Conservation (phyloP, 208 protist species). For the Acanthamoeba sp. region DNA sequence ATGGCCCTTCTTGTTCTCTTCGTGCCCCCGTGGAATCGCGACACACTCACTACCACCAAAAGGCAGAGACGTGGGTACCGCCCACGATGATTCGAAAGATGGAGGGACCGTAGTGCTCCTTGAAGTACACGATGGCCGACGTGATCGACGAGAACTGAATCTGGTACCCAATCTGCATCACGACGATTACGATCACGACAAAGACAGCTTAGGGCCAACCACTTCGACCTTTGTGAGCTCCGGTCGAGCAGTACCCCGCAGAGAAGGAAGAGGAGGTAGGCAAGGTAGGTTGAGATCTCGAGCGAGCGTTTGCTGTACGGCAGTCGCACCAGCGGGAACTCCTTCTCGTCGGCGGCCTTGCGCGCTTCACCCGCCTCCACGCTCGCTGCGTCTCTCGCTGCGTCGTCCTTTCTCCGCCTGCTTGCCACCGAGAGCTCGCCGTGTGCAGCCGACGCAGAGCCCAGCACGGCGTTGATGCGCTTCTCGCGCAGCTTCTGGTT, state of each 20-base stretch:
- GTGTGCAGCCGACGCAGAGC: background rate
- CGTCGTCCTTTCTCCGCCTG: background rate
- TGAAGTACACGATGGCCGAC: slow-evolving; percentile 59
- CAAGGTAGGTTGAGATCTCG: background rate
- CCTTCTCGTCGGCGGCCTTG: background rate
- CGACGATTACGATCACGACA: background rate
- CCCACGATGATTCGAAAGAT: slow-evolving; percentile 61
- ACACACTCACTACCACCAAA: too few relatives aligned
- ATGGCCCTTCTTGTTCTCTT: too few relatives aligned
- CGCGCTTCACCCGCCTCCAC: background rate
- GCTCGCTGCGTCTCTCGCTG: background rate
- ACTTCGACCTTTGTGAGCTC: too few relatives aligned
- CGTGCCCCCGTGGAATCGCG: too few relatives aligned
- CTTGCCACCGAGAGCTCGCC: background rate
- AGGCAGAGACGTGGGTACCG: too few relatives aligned
- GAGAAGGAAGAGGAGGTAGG: slow-evolving; percentile 60
- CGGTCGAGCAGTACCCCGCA: slow-evolving; percentile 72
- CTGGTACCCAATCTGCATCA: slow-evolving; percentile 45
- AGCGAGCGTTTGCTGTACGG: slow-evolving; percentile 1
- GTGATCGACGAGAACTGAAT: slow-evolving; percentile 62
- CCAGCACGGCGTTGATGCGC: slow-evolving; percentile 25
- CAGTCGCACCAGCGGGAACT: background rate
- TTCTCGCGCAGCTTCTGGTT: slow-evolving; percentile 46
- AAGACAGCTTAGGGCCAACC: background rate
- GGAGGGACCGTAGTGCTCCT: slow-evolving; percentile 52